Evolutionary conservation across 75 land plant species (phyloP).

Genomic region (Ceratopteris richardii): DNA sequence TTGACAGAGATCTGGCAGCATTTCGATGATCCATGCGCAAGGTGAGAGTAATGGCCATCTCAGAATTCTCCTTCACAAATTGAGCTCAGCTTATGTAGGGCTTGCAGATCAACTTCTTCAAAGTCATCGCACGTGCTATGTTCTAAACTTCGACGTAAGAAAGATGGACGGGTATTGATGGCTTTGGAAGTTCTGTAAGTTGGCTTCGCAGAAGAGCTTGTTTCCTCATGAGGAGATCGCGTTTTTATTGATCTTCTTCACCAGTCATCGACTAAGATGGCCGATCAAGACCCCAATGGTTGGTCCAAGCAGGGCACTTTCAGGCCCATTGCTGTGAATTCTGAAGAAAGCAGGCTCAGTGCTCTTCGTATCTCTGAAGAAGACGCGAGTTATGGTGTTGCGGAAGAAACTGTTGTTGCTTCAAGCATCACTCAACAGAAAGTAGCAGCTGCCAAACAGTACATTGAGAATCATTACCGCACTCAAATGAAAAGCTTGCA

Average conservation of each 20-base stretch:
- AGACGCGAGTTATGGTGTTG: not conserved
- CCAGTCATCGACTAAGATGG: not conserved
- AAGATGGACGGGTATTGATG: not conserved
- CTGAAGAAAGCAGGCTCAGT: not conserved
- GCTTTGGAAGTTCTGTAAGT: not conserved
- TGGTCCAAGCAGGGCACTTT: not conserved
- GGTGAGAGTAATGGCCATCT: too few species aligned
- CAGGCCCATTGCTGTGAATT: not conserved
- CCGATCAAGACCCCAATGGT: constrained; percentile 1
- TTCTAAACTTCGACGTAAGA: too few species aligned
- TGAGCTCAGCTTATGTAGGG: too few species aligned
- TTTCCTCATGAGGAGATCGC: not conserved
- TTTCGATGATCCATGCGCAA: too few species aligned
- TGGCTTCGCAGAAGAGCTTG: not conserved
- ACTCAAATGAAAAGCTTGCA: constrained; percentile 73
- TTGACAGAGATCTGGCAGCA: too few species aligned
- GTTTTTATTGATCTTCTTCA: not conserved
- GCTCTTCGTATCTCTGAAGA: not conserved
- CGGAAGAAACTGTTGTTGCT: constrained; percentile 11
- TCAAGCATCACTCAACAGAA: constrained; percentile 60
- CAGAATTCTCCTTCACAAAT: too few species aligned
- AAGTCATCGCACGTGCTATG: too few species aligned
- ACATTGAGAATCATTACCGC: constrained; percentile 70
- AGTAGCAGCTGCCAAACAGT: constrained; percentile 78
- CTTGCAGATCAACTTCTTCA: too few species aligned